A percentile compares a stretch with the other conserved stretches of the same genome.
Conservation (phyloP, 306 rosid genomes). For the Ceratonia siliqua region DNA sequence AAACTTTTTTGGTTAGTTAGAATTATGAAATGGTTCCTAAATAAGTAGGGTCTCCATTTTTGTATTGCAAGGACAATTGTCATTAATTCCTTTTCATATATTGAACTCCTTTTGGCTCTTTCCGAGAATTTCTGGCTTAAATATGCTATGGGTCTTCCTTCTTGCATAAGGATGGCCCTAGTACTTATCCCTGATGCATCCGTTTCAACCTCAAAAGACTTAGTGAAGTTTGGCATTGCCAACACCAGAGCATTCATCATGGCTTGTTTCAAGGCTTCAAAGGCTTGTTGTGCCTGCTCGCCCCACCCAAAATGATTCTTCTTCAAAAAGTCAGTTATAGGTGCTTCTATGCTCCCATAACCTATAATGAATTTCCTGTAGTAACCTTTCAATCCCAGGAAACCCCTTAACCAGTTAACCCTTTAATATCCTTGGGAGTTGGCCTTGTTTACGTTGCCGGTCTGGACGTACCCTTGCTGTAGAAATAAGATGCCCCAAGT, state of each 20-base stretch:
- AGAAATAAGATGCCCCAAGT: too few relatives aligned
- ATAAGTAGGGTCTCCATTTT: neutral
- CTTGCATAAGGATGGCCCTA: neutral
- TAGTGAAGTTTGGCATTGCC: neutral
- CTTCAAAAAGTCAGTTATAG: too few relatives aligned
- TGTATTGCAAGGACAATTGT: neutral
- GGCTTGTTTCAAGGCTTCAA: neutral
- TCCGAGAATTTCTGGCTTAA: neutral
- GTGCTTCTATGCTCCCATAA: too few relatives aligned
- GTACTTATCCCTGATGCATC: neutral
- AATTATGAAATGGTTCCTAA: neutral
- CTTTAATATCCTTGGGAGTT: too few relatives aligned
- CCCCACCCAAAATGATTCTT: too few relatives aligned
- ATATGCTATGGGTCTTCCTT: neutral
- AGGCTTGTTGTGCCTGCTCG: neutral
- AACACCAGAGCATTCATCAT: neutral
- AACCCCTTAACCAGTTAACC: too few relatives aligned
- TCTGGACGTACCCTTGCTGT: too few relatives aligned
- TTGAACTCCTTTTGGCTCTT: neutral
- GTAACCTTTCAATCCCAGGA: too few relatives aligned
- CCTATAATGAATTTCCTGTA: too few relatives aligned
- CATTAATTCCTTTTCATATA: too few relatives aligned
- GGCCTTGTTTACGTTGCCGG: too few relatives aligned
- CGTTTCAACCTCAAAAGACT: neutral
- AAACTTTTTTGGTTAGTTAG: too few relatives aligned